phyloP scores from a whole-genome alignment of 257 asterid genomes.

The Ilex aquifolium region DNA sequence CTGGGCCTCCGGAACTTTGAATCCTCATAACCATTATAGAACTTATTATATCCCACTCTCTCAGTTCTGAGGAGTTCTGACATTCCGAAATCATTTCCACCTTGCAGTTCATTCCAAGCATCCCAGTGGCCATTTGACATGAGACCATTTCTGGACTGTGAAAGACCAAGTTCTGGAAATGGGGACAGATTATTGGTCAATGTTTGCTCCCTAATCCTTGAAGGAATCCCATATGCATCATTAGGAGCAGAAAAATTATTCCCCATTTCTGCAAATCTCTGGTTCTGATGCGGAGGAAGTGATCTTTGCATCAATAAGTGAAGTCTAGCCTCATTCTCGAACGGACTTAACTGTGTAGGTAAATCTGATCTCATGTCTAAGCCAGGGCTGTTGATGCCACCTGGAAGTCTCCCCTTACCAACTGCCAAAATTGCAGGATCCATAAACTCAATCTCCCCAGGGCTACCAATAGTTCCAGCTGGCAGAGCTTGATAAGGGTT shows the following conservation, averaged over 20 bases:
- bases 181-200: constrained; percentile 48
- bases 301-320: constrained; percentile 67
- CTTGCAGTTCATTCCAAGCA: constrained; percentile 63
- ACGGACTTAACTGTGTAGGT: constrained; percentile 51
- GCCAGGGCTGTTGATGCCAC: constrained; percentile 46
- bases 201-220: constrained; percentile 64
- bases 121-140: constrained; percentile 83
- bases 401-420: constrained; percentile 76
- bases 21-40: constrained; percentile 69
- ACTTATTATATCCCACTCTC: constrained; percentile 52
- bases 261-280: constrained; percentile 44
- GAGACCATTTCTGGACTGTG: constrained; percentile 56
- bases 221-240: constrained; percentile 61
- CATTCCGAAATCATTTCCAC: constrained; percentile 56
- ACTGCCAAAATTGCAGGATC: constrained; percentile 99
- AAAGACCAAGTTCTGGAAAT: constrained; percentile 45
- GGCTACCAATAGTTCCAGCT: constrained; percentile 35
- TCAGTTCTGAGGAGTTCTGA: constrained; percentile 64
- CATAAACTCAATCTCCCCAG: constrained; percentile 74
- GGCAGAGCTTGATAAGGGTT: constrained; percentile 59
- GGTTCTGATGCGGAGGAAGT: constrained; percentile 60
- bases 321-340: constrained; percentile 59
- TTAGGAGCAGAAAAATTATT: constrained; percentile 38
- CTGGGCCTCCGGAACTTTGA: constrained; percentile 57
- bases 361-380: constrained; percentile 49